Evolutionary conservation across 1,284 basidiomycete genomes (phyloP), one percentile per base, ranked within the genome.

Genomic region (Pseudozyma sp.): DNA sequence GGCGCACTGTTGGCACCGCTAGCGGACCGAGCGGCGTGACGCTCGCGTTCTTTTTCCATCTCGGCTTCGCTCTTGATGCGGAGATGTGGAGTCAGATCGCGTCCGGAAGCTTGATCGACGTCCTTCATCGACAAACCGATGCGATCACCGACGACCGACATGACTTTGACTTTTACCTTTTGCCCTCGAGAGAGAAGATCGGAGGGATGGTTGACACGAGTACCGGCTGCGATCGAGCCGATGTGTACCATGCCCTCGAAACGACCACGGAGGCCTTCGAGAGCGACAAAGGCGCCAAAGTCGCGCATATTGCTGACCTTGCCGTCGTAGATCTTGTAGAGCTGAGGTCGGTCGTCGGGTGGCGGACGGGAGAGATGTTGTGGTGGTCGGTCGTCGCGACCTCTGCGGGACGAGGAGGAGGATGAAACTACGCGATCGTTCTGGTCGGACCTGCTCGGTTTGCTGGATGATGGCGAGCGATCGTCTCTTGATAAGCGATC

Each of bases 191-290:
- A 90, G 53, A 98, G 88, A 19, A 97, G 87, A 84, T 99, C 96
- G 40, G 90, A 87, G 4, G 95, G 91, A 53, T 94, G 91, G 81
- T 94, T 94, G 51, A 93, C 90, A 48, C 96, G 90, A 14, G 60
- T 52, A 0, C 68, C 75, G 16, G 91, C 91, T 78, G 94, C 92
- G 51, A 96, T 95, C 68, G 92, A 93, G 47, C 93, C 93, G 64
- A 99, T 91, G 84, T 99, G 96, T 9, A 99, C 94, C 90, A 99
- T 91, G 30, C 96, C 94, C 88, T 99, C 96, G 13, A 89, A 90
- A 43, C 93, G 88, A 11, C 94, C 94, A 14, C 87, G 86, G 51
- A 99, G 86, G 43, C 95, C 96, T 74, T 98, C 94, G 5, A 99
- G 85, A 31, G 89, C 88, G 50, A 97, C 91, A 81, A 99, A 99